Evolutionary conservation across 768 basidiomycete species (phyloP).

Genomic region (Gautieria morchelliformis): DNA sequence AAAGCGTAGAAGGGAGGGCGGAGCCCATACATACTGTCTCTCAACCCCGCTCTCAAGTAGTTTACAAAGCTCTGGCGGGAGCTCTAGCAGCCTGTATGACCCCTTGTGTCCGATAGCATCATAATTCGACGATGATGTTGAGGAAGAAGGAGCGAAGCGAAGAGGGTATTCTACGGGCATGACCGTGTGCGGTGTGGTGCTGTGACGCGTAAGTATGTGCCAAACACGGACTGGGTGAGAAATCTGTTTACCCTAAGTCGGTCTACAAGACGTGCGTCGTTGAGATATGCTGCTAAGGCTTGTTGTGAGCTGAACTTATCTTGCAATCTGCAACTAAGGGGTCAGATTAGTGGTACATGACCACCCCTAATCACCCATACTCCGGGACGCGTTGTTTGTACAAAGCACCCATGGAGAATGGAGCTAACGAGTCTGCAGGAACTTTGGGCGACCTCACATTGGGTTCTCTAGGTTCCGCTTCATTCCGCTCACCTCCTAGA

Average conservation of each 20-base stretch:
- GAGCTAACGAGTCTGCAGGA: constrained; percentile 24
- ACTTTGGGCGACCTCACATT: constrained; percentile 52
- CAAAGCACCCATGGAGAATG: no score
- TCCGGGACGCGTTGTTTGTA: no score
- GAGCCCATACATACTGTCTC: constrained; percentile 1
- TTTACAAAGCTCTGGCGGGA: constrained; percentile 58
- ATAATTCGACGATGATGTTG: background rate
- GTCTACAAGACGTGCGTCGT: no score
- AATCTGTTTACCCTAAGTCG: no score
- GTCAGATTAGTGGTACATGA: no score
- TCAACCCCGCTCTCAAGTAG: constrained; percentile 36
- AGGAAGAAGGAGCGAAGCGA: background rate
- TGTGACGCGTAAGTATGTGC: background rate
- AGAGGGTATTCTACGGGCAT: background rate
- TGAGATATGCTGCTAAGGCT: no score
- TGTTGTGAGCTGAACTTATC: background rate
- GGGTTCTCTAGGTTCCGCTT: constrained; percentile 37
- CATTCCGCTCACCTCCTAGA: background rate
- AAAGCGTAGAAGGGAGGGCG: background rate
- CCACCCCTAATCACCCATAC: no score
- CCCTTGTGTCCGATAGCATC: background rate
- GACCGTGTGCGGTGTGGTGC: background rate
- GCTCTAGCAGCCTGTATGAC: constrained; percentile 45
- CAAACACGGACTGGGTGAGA: no score
- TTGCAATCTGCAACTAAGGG: no score